A percentile compares a stretch with the other conserved stretches of the same genome.
These are phyloP conservation scores for Onygenales sp. DNA, from an alignment of 2,329 filamentous ascomycete species.

Conservation along the genomic window DNA sequence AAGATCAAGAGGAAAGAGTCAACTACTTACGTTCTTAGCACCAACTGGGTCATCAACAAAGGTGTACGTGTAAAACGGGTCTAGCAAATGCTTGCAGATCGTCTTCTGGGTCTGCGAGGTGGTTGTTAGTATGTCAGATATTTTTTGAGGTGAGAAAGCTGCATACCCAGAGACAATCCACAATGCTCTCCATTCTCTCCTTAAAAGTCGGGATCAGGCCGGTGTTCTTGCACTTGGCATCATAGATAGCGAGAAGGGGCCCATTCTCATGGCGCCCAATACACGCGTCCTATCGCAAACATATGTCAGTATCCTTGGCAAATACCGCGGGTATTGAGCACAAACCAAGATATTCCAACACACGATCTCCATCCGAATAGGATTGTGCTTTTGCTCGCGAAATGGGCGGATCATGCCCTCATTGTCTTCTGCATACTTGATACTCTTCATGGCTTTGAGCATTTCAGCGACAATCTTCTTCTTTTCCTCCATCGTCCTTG, in stretches of 20 bases:
- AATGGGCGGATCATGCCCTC: conserved; percentile 24
- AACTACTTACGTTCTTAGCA: conserved; percentile 12
- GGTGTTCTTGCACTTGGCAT: conserved; percentile 15
- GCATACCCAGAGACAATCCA: conserved; percentile 14
- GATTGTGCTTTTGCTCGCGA: conserved; percentile 15
- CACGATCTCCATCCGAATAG: conserved; percentile 19
- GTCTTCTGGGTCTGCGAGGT: conserved; percentile 23
- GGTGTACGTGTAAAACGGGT: conserved; percentile 21
- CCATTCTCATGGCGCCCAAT: conserved; percentile 18
- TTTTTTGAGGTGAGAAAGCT: neutral
- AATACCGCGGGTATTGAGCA: neutral
- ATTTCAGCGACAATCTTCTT: conserved; percentile 21
- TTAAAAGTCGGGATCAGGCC: conserved; percentile 6
- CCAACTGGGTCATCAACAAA: conserved; percentile 29
- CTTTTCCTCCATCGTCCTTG: conserved; percentile 12
- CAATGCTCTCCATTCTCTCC: conserved; percentile 13
- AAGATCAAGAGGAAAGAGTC: neutral
- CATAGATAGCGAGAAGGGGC: conserved; percentile 18
- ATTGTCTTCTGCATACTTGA: conserved; percentile 20
- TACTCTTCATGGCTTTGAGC: conserved; percentile 23
- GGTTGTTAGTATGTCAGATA: neutral
- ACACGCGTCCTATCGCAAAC: conserved; percentile 13
- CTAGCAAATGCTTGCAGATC: conserved; percentile 31
- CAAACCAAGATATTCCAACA: conserved; percentile 25
- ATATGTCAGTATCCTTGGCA: conserved; percentile 1